These are phyloP conservation scores for Chondrostereum purpureum DNA, from an alignment of 1,284 basidiomycete species.

Conservation along the genomic window DNA sequence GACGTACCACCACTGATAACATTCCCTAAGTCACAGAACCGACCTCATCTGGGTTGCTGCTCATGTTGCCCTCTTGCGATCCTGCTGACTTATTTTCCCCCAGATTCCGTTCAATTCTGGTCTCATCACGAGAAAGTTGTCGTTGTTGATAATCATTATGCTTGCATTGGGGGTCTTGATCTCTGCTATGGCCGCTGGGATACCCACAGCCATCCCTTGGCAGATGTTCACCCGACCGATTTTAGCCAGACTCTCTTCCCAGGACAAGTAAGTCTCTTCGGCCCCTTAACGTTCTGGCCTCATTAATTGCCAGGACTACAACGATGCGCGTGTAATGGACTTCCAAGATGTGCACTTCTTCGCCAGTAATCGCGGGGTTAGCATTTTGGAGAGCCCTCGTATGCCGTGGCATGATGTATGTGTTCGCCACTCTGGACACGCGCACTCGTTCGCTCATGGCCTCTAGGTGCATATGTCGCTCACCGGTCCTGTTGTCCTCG, in stretches of 20 bases:
- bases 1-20: too few species aligned
- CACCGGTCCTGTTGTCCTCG: constrained; percentile 76
- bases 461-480: constrained; percentile 79
- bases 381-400: constrained; percentile 60
- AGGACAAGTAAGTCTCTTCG: constrained; percentile 31
- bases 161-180: constrained; percentile 82
- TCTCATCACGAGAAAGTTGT: constrained; percentile 83
- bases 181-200: constrained; percentile 96
- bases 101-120: constrained; percentile 71
- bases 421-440: constrained; percentile 14
- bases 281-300: neutral
- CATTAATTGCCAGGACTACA: constrained; percentile 68
- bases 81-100: neutral
- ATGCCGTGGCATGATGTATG: constrained; percentile 90
- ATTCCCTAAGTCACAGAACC: too few species aligned
- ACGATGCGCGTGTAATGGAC: constrained; percentile 78
- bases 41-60: constrained; percentile 20
- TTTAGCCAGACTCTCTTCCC: constrained; percentile 82
- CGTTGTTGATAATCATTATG: constrained; percentile 80
- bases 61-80: neutral
- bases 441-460: constrained; percentile 3
- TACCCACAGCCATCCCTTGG: constrained; percentile 77
- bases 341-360: constrained; percentile 81
- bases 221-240: constrained; percentile 85
- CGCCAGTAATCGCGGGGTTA: constrained; percentile 64